Evolutionary conservation across 768 basidiomycete genomes (phyloP).

Genomic region (Podaxis pistillaris): DNA sequence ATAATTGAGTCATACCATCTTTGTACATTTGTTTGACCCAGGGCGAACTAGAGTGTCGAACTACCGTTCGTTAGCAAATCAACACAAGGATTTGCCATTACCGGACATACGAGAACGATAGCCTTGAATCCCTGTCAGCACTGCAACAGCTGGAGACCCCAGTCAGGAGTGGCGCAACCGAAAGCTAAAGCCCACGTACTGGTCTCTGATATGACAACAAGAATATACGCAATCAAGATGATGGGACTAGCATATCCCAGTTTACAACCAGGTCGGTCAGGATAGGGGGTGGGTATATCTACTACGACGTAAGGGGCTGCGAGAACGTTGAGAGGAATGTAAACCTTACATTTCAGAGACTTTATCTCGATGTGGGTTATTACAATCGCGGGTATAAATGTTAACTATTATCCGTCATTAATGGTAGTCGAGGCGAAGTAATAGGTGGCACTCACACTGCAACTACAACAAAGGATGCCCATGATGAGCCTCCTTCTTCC

Average conservation of each 20-base stretch:
- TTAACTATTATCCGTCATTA: slow-evolving; percentile 21
- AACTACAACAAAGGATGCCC: slow-evolving; percentile 28
- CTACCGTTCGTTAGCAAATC: slow-evolving; percentile 19
- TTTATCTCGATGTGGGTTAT: slow-evolving; percentile 32
- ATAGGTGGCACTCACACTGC: slow-evolving; percentile 15
- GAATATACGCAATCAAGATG: slow-evolving; percentile 37
- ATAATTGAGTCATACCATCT: slow-evolving; percentile 29
- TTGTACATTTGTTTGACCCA: slow-evolving; percentile 38
- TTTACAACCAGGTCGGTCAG: slow-evolving; percentile 29
- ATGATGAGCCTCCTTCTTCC: slow-evolving; percentile 33
- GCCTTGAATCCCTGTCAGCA: slow-evolving; percentile 35
- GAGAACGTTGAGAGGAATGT: background rate
- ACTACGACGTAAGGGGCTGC: background rate
- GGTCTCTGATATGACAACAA: slow-evolving; percentile 38
- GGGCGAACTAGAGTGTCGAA: slow-evolving; percentile 31
- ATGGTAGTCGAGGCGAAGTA: background rate
- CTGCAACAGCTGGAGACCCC: slow-evolving; percentile 31
- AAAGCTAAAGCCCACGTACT: slow-evolving; percentile 25
- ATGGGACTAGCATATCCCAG: slow-evolving; percentile 32
- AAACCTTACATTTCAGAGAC: slow-evolving; percentile 32
- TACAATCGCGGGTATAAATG: slow-evolving; percentile 29
- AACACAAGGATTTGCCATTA: background rate
- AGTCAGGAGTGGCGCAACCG: background rate
- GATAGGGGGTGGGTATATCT: slow-evolving; percentile 18
- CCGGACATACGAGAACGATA: slow-evolving; percentile 34